Base-by-base conservation (phyloP, 306 rosid species). In the Begonia loranthoides region DNA sequence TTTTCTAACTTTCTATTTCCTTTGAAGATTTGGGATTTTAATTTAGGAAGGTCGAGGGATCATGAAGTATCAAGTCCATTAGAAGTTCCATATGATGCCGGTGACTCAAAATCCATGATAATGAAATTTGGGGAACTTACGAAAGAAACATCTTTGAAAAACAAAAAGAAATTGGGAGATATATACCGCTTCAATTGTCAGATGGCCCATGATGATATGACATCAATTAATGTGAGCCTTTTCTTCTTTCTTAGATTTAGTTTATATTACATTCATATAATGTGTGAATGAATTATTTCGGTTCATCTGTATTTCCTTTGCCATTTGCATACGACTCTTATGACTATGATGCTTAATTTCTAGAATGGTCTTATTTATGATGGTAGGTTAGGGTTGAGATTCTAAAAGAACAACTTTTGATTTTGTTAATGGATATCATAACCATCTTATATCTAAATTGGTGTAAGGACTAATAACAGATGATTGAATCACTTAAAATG, bases 1-100 rank as follows among this genome's bases (percentile, higher is more conserved):
- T 56, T 36, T n/a, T 5, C 65, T 59, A 46, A 49, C 17, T 63
- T 55, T 22, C 54, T 66, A 12, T 49, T 64, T 46, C 53, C 36
- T 54, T 17, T 52, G 63, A 70, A 81, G 90, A 75, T 81, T 52
- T 81, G 90, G 90, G 90, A 81, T 66, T 81, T 81, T 33, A 48
- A 67, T 59, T 66, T 67, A 54, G 90, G 90, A 51, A 65, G 50
- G 53, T 58, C 24, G 43, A 70, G 82, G 70, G 72, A 38, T 41
- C 68, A 56, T 13, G 71, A 75, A 57, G 82, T 72, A 54, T 46
- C 77, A 4, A 57, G 17, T 55, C 49, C 70, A 38, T 50, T 75
- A 38, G 78, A 75, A 22, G 70, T 59, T n/a, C 52, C 55, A 12
- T 77, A 68, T 69, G 75, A 62, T 17, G 53, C 65, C 9, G 57